Evolutionary conservation across 2,329 filamentous ascomycete genomes (phyloP), one percentile per base, ranked within the genome.

Genomic region (Claviceps pazoutovae): DNA sequence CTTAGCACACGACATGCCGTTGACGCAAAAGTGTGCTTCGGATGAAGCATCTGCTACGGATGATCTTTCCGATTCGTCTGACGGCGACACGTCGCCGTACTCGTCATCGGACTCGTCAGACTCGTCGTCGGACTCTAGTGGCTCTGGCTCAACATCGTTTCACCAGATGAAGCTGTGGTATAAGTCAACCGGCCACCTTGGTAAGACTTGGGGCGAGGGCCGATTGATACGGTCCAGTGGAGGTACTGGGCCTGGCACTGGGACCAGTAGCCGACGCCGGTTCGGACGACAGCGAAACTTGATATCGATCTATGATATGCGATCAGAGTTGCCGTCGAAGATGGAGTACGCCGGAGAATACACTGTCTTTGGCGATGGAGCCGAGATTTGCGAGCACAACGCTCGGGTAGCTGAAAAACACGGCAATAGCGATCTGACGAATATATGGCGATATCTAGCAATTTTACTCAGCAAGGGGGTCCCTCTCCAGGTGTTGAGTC

Each of bases 361-460:
- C 66, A 78, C 77, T 23, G 85, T 96, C 14, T 90, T 93, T 63
- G 89, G 89, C 3, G 82, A 89, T 55, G 84, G 86, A 1, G 78
- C 82, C n/a, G 78, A 84, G 39, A 81, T 95, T 3, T 97, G 91
- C 66, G 74, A 79, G 45, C 84, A 94, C 60, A 98, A 98, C 64
- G 87, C 89, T 8, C 69, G 70, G 1, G 81, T 94, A 46, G 90
- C 91, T 8, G 75, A 81, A 57, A 82, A 80, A 56, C 76, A 84
- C 58, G 86, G 84, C 4, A 78, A 80, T 56, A 65, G 73, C 14
- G 87, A 95, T 56, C 68, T 94, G 34, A 83, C 85, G 26, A 80
- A 88, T 58, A 79, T 95, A 6, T 98, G 93, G 93, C 80, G 79
- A 48, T 84, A 96, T 57, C 74, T 88, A 51, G 83, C 80, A 17